Evolutionary conservation across 805 yeast species (phyloP), one percentile per base, ranked within the genome.

Genomic region (Diddensiella santjacobensis): DNA sequence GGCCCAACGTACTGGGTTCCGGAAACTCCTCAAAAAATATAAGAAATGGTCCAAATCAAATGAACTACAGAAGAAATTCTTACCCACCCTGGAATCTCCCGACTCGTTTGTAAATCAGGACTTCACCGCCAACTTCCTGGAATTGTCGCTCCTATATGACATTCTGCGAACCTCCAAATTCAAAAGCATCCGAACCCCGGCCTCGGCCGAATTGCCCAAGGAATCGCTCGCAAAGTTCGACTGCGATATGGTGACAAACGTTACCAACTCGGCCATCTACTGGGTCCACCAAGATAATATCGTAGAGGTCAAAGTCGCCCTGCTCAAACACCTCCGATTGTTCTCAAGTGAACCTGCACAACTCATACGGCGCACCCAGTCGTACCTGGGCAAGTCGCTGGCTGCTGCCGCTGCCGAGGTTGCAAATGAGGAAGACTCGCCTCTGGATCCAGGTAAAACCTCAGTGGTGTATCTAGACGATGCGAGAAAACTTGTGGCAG

Each of bases 21-120:
- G 82, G 52, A 87, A 87, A 66, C 73, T 87, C 43, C 71, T 87
- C 58, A 87, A 87, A 67, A 87, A 87, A 62, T 83, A 71, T 59
- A 67, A 71, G 33, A 73, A 75, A 50, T 74, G 76, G 63, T 53
- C 57, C 20, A 47, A 45, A 3, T 47, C 53, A 4, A 58, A 61
- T 20, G 64, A 66, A 10, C 56, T 67, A 42, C 54, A 47, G 22
- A 55, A 49, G 48, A 59, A 55, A 35, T 62, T 58, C 50, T 53
- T 58, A 24, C 62, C 58, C 3, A 47, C 76, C 23, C 64, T 73
- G 36, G 60, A 67, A 5, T 74, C 77, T 49, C 72, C 73, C 0
- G 71, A 73, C 23, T 79, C 87, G 0, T 86, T 87, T 57, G 73
- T 79, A 22, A 72, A 79, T 54, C 67, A 80, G 19, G 84, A 83